Conservation (phyloP, 345 rosid species). For the Gossypioides kirkii region DNA sequence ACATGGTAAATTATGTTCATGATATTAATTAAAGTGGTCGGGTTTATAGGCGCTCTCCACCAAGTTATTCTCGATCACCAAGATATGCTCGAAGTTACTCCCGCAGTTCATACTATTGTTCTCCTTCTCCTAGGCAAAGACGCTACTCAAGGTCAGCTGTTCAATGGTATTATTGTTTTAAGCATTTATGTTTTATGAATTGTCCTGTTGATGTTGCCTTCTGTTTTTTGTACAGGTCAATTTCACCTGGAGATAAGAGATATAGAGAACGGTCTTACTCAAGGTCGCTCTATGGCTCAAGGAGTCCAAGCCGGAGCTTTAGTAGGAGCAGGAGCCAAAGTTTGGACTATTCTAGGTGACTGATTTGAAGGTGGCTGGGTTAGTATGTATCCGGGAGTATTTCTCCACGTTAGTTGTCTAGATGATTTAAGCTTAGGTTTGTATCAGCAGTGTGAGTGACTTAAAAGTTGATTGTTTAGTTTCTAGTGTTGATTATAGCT, state of each 20-base stretch:
- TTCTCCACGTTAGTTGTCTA: not conserved
- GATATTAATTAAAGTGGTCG: conserved; percentile 28
- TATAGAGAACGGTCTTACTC: conserved; percentile 42
- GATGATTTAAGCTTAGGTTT: not conserved
- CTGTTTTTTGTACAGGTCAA: conserved; percentile 36
- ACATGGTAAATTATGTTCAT: not conserved
- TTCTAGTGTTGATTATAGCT: not conserved
- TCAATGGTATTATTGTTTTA: not conserved
- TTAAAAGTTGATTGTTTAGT: not conserved
- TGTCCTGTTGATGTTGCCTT: not conserved
- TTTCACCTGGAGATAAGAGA: conserved; percentile 51
- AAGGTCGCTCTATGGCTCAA: conserved; percentile 37
- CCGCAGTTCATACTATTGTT: conserved; percentile 43
- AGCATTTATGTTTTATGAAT: not conserved
- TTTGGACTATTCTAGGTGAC: conserved; percentile 32
- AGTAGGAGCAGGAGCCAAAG: conserved; percentile 34
- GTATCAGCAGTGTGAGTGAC: too few relatives aligned
- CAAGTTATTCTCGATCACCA: conserved; percentile 50
- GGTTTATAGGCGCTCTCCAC: conserved; percentile 47
- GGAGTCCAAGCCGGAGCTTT: too few relatives aligned
- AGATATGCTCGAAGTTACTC: conserved; percentile 34
- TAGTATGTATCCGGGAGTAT: not conserved
- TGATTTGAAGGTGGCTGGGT: not conserved
- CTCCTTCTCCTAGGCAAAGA: conserved; percentile 34
- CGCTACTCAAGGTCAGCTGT: conserved; percentile 38